Percentiles rank a stretch among this genome's conserved stretches.
Evolutionary conservation across 768 basidiomycete species (phyloP).

Genomic region (Mycena venus): DNA sequence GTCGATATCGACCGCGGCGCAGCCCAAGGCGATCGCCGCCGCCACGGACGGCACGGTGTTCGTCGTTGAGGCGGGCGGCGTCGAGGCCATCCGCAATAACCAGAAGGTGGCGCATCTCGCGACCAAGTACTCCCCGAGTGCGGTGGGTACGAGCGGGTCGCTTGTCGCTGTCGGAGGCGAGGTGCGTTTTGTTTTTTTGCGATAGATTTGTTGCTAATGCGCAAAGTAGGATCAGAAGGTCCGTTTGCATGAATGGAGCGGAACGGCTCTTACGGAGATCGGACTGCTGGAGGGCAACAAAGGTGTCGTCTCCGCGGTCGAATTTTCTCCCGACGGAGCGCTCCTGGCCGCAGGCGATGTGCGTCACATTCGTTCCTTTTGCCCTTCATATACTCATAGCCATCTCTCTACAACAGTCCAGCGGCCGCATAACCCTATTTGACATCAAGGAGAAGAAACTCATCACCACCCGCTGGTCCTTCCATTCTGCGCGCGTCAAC

Average conservation of each 20-base stretch:
- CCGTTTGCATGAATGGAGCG: conserved; percentile 80
- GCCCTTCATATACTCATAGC: background rate
- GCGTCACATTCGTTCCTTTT: conserved; percentile 46
- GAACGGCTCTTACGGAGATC: conserved; percentile 68
- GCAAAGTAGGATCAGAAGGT: conserved; percentile 77
- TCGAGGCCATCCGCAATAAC: conserved; percentile 80
- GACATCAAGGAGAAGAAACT: conserved; percentile 76
- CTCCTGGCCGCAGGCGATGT: conserved; percentile 91
- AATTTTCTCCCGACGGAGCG: conserved; percentile 84
- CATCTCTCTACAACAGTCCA: conserved; percentile 62
- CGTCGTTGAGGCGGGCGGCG: conserved; percentile 65
- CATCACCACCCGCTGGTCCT: conserved; percentile 85
- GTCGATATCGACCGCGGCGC: conserved; percentile 65
- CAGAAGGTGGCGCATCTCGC: conserved; percentile 73
- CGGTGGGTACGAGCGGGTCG: conserved; percentile 65
- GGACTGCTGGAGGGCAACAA: conserved; percentile 75
- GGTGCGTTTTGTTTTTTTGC: conserved; percentile 50
- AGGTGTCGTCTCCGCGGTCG: conserved; percentile 78
- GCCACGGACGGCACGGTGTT: conserved; percentile 75
- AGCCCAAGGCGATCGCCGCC: conserved; percentile 77
- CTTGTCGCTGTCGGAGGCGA: conserved; percentile 82
- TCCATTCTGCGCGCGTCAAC: conserved; percentile 87
- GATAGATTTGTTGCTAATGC: conserved; percentile 16
- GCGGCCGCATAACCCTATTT: conserved; percentile 85
- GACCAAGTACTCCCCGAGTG: conserved; percentile 65